Percentiles rank a stretch among this genome's conserved stretches.
These are phyloP conservation scores for Pyrus bretschneideri DNA, from an alignment of 306 rosid genomes.

Conservation along the genomic window DNA sequence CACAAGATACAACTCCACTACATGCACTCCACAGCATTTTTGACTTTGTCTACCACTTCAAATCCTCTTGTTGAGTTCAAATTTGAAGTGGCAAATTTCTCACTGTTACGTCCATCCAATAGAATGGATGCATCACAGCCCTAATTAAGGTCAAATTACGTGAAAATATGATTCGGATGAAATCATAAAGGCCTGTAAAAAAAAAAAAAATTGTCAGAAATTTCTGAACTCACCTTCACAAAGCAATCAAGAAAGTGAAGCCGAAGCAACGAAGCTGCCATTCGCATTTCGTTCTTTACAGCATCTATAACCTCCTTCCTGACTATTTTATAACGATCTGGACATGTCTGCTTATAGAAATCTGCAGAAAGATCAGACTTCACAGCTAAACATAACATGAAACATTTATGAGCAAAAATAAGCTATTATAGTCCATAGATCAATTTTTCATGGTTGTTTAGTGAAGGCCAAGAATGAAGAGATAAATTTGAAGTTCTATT, in stretches of 20 bases:
- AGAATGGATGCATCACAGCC: neutral
- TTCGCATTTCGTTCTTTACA: neutral
- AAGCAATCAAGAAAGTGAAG: neutral
- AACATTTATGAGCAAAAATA: neutral
- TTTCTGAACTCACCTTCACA: neutral
- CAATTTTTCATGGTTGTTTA: neutral
- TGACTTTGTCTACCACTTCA: neutral
- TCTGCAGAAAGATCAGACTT: neutral
- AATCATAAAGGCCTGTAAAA: neutral
- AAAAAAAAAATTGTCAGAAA: neutral
- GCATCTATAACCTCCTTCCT: neutral
- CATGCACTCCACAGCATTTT: neutral
- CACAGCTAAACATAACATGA: neutral
- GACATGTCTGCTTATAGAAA: neutral
- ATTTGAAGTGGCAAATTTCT: neutral
- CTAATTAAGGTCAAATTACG: neutral
- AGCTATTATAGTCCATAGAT: neutral
- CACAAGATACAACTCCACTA: neutral
- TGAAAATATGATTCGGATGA: neutral
- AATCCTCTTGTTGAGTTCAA: neutral
- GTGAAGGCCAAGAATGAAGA: neutral
- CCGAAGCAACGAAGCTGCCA: neutral
- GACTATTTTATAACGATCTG: neutral
- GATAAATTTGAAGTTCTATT: neutral
- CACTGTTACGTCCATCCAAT: neutral